Evolutionary conservation across 106 monocot species (phyloP), one percentile per base, ranked within the genome.

Genomic region (Allium cepa): DNA sequence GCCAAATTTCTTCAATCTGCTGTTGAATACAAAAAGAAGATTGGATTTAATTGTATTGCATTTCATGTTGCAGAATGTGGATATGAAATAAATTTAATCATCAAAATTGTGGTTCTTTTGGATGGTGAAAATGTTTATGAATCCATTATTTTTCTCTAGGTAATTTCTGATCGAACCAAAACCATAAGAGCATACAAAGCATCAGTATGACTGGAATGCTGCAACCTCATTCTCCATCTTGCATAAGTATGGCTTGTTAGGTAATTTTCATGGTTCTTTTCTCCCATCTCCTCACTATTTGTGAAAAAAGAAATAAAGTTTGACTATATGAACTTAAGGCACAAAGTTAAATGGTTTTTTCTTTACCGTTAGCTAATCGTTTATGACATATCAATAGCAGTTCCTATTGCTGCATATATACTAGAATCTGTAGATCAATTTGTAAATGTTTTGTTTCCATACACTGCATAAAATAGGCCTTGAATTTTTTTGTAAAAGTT

Each of bases 121-220:
- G 22, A 15, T 59, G 14, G n/a, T 13, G 11, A 59, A 53, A 2
- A 53, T 53, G 53, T 18, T 59, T 16, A 2, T 5, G 4, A 56
- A n/a, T 56, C 3, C n/a, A 9, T 49, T 7, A 45, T 56, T 56
- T 26, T 68, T 75, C 8, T 73, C 26, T 77, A 92, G 99, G 92
- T 53, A 90, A 87, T 75, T 66, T 99, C 56, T 99, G 22, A 90
- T 92, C 63, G 99, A 99, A 70, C 99, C 92, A 49, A 99, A 99
- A 69, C 97, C 92, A 12, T 89, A 99, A 64, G 97, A 92, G 63
- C 97, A 92, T 22, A 99, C 97, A 28, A 99, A 99, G 66, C 97
- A 99, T 72, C 97, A 99, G 97, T 93, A 99, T 79, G 97, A 99
- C 61, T 99, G 97, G 92, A 92, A 99, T 87, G 97, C 87, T 70